Conservation (phyloP, 2,329 filamentous ascomycete species). For the Magnaporthales sp. region DNA sequence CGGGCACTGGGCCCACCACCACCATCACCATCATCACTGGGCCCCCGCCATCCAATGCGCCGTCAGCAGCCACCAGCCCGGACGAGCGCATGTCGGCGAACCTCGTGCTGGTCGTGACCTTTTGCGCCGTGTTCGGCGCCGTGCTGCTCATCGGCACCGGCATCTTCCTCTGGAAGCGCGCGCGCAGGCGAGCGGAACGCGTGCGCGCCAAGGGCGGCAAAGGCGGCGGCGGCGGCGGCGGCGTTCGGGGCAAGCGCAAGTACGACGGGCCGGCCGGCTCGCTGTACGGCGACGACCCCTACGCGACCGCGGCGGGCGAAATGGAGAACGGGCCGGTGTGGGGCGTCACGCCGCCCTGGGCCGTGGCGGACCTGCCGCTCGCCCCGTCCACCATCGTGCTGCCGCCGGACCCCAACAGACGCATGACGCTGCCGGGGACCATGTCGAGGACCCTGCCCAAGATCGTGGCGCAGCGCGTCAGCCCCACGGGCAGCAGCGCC, state of each 20-base stretch:
- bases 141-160: background rate
- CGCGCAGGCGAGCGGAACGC: background rate
- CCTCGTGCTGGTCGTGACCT: slow-evolving; percentile 4
- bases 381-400: background rate
- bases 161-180: slow-evolving; percentile 1
- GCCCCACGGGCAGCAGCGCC: background rate
- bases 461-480: slow-evolving; percentile 2
- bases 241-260: background rate
- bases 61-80: background rate
- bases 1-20: background rate
- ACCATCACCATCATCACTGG: background rate
- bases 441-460: slow-evolving; percentile 6
- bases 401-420: background rate
- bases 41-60: background rate
- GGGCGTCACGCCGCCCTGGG: background rate
- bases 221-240: background rate
- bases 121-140: background rate
- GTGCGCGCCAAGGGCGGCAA: background rate
- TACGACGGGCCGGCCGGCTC: background rate
- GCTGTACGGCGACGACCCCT: background rate
- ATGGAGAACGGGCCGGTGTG: background rate
- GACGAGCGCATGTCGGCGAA: slow-evolving; percentile 1
- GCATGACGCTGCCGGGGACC: slow-evolving; percentile 2
- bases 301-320: background rate
- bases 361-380: background rate